Percentiles rank a stretch among this genome's conserved stretches.
Evolutionary conservation across 371 early-diverging fungal genomes (phyloP).

Genomic region (Mortierella sp.): DNA sequence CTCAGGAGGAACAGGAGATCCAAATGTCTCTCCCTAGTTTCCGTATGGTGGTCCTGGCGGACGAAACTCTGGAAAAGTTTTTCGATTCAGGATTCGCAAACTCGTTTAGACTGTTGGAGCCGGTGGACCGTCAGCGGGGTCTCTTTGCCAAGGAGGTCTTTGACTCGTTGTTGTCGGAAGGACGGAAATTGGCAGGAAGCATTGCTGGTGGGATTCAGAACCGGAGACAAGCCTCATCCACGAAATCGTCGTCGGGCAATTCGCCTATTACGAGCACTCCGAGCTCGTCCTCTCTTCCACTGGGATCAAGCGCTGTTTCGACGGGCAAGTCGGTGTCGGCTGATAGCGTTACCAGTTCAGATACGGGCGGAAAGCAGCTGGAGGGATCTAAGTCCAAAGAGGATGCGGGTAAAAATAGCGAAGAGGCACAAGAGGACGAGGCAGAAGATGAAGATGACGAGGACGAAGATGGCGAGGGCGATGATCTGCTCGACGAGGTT

Average conservation of each 20-base stretch:
- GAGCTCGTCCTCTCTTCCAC: slow-evolving; percentile 9
- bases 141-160: slow-evolving; percentile 68
- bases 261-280: slow-evolving; percentile 9
- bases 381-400: not conserved
- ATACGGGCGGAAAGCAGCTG: not conserved
- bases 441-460: slow-evolving; percentile 38
- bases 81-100: slow-evolving; percentile 74
- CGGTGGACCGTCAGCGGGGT: slow-evolving; percentile 67
- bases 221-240: slow-evolving; percentile 10
- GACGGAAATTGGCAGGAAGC: slow-evolving; percentile 61
- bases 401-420: slow-evolving; percentile 1
- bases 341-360: not conserved
- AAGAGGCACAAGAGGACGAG: slow-evolving; percentile 11
- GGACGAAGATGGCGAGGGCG: slow-evolving; percentile 47
- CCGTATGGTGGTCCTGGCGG: slow-evolving; percentile 80
- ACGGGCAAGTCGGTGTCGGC: slow-evolving; percentile 3
- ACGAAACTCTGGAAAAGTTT: slow-evolving; percentile 76
- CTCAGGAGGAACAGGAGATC: slow-evolving; percentile 27
- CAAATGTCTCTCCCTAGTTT: slow-evolving; percentile 63
- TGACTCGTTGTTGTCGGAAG: slow-evolving; percentile 66
- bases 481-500: slow-evolving; percentile 53
- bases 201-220: slow-evolving; percentile 46
- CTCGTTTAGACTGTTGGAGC: slow-evolving; percentile 74
- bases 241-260: not conserved
- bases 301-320: slow-evolving; percentile 1